phyloP scores from a whole-genome alignment of 2,329 filamentous ascomycete species.

The Penicillium sp. region DNA sequence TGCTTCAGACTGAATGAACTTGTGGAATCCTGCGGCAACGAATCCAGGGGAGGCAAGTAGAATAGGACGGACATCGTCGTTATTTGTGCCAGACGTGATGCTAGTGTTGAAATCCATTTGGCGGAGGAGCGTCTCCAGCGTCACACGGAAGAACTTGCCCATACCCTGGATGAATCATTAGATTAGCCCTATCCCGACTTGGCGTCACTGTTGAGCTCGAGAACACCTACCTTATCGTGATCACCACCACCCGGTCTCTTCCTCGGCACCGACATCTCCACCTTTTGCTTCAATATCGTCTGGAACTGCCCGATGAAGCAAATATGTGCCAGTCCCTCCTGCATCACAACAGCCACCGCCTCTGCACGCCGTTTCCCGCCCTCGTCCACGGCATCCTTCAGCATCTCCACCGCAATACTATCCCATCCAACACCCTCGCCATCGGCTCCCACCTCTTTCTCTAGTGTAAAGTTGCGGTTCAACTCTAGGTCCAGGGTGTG shows the following conservation, averaged over 20 bases:
- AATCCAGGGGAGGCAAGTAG: constrained; percentile 90
- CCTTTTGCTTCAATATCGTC: constrained; percentile 51
- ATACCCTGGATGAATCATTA: constrained; percentile 55
- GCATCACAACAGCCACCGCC: constrained; percentile 89
- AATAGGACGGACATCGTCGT: constrained; percentile 57
- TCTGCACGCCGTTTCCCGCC: constrained; percentile 70
- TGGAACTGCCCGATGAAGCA: constrained; percentile 54
- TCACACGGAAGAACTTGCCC: constrained; percentile 75
- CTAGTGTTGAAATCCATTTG: constrained; percentile 70
- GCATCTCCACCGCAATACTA: constrained; percentile 75
- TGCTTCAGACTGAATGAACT: constrained; percentile 65
- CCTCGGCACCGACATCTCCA: constrained; percentile 50
- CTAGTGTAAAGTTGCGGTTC: constrained; percentile 81
- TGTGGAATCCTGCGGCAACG: constrained; percentile 76
- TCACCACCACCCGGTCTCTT: constrained; percentile 51
- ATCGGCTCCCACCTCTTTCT: constrained; percentile 66
- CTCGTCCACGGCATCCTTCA: constrained; percentile 76
- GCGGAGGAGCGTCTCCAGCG: constrained; percentile 71
- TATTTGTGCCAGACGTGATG: constrained; percentile 39
- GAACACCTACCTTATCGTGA: constrained; percentile 48
- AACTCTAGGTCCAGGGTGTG: constrained; percentile 83
- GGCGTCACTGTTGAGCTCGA: not conserved
- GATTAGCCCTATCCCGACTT: not conserved
- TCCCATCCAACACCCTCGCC: constrained; percentile 71
- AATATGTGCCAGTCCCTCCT: constrained; percentile 64